Evolutionary conservation across 306 rosid species (phyloP).

Genomic region (Biancaea sappan): DNA sequence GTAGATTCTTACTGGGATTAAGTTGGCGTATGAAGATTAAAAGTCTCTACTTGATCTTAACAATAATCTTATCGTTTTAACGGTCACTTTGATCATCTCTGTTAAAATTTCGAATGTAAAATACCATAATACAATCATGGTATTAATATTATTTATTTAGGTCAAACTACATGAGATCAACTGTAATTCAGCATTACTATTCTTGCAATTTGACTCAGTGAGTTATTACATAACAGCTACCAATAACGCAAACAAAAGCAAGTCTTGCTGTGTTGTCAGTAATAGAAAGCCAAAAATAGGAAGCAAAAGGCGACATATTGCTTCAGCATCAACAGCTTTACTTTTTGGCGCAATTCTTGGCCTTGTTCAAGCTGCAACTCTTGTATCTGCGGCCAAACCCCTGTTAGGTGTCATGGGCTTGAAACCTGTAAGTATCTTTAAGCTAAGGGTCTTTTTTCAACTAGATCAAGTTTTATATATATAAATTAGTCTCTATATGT

Average conservation of each 20-base stretch:
- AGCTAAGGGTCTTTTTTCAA: too few relatives aligned
- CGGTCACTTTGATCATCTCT: too few relatives aligned
- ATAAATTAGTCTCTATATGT: too few relatives aligned
- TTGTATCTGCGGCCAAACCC: slow-evolving; percentile 67
- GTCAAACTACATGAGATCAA: not conserved
- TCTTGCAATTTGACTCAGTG: not conserved
- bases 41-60: too few relatives aligned
- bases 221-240: slow-evolving; percentile 34
- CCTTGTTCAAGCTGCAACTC: slow-evolving; percentile 69
- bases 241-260: slow-evolving; percentile 11
- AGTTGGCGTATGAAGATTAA: too few relatives aligned
- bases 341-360: slow-evolving; percentile 80
- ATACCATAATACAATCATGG: too few relatives aligned
- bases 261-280: slow-evolving; percentile 12
- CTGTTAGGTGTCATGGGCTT: slow-evolving; percentile 78
- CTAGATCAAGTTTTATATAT: too few relatives aligned
- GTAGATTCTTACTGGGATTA: too few relatives aligned
- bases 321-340: slow-evolving; percentile 93
- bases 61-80: too few relatives aligned
- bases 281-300: slow-evolving; percentile 31
- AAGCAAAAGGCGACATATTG: slow-evolving; percentile 57
- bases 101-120: too few relatives aligned
- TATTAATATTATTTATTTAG: too few relatives aligned
- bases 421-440: slow-evolving; percentile 57
- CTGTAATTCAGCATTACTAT: not conserved